Evolutionary conservation across 2,329 filamentous ascomycete species (phyloP), one percentile per base, ranked within the genome.

Genomic region (Paecilomyces niveus): DNA sequence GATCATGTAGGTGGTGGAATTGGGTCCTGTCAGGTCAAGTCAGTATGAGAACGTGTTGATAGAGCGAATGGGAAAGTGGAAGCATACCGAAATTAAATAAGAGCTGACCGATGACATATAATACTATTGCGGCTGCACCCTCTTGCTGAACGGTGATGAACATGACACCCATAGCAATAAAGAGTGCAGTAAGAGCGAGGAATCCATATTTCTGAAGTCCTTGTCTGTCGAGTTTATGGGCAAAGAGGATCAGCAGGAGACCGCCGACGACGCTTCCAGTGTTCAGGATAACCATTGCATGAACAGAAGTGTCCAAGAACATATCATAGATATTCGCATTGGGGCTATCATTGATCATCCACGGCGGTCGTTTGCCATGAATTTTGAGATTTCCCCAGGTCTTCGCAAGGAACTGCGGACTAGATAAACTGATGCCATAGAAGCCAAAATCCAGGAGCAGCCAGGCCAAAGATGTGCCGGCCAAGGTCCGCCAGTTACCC

Each of bases 401-500:
- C 57, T 75, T 76, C 3, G 73, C 72, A 8, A 77, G 65, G 54
- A 74, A 76, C 54, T 76, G 74, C 1, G 75, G 74, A 29, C 68
- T 75, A 0, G 74, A 76, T 4, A 84, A 72, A 3, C 79, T 79
- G 57, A 84, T 80, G 2, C 82, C 82, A 60, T 83, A 84, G 62
- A 84, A 84, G 13, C 80, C 80, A n/a, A 84, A 76, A 57, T 85
- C 83, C 10, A 85, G 73, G 4, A 83, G 76, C 33, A 83, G 78
- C 82, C 82, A 84, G 21, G 78, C 76, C 26, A 78, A 68, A 0
- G 80, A 75, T 1, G 80, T 82, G n/a, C 72, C 73, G 11, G 71
- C 68, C n/a, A 78, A 63, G 11, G 71, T 73, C 35, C 70, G 70
- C 75, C 75, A 77, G 61, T 77, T 78, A 1, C 74, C 72, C 54